Percentiles rank a stretch among this genome's conserved stretches.
These are phyloP conservation scores for Monosporascus sp. DNA, from an alignment of 2,329 filamentous ascomycete genomes.

Conservation along the genomic window DNA sequence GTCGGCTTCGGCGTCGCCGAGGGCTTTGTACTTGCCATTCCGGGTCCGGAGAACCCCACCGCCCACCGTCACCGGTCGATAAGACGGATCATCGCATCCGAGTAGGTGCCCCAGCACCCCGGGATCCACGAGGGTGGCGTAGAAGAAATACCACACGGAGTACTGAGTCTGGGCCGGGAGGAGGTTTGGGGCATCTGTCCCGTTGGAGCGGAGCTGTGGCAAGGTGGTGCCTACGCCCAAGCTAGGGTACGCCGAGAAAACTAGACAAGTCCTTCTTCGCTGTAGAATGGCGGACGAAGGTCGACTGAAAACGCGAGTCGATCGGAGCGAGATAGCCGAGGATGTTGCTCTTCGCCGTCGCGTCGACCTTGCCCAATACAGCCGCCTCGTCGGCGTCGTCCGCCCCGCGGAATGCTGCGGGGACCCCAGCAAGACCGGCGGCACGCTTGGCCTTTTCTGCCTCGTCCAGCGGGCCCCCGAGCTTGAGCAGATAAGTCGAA, in stretches of 20 bases:
- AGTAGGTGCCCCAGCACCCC: slow-evolving; percentile 27
- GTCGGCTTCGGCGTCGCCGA: too few species aligned
- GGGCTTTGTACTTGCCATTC: too few species aligned
- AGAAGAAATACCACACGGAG: slow-evolving; percentile 39
- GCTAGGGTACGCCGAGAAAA: slow-evolving; percentile 2
- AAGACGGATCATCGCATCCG: background rate
- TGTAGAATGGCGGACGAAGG: slow-evolving; percentile 3
- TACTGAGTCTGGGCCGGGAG: slow-evolving; percentile 9
- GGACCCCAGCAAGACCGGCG: background rate
- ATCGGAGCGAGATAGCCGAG: background rate
- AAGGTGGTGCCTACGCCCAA: slow-evolving; percentile 6
- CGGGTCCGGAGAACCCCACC: too few species aligned
- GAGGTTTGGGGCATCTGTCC: background rate
- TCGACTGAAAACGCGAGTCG: background rate
- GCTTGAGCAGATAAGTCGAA: background rate
- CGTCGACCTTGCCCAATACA: background rate
- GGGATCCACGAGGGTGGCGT: slow-evolving; percentile 31
- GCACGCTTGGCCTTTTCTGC: background rate
- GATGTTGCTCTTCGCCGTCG: slow-evolving; percentile 2
- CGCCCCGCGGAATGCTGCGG: slow-evolving; percentile 1
- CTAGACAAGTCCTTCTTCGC: slow-evolving; percentile 6
- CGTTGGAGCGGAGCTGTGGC: slow-evolving; percentile 3
- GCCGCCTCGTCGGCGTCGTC: slow-evolving; percentile 1
- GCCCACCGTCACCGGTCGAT: too few species aligned
- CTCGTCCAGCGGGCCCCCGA: background rate